phyloP scores from a whole-genome alignment of 345 rosid species.

The Eucalyptus viminalis region DNA sequence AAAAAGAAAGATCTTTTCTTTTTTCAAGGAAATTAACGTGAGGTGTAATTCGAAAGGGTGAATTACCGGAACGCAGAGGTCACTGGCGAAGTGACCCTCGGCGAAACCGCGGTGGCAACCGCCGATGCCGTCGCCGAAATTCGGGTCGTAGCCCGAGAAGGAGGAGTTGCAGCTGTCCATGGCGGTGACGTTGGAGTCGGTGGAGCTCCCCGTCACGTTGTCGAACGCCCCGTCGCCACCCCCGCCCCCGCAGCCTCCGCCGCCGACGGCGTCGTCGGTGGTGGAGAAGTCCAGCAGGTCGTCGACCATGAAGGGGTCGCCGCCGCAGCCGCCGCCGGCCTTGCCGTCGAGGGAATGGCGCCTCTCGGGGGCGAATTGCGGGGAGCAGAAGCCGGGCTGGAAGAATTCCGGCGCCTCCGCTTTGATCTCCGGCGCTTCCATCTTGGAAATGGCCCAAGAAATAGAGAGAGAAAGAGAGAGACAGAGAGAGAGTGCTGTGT shows the following conservation, averaged over 20 bases:
- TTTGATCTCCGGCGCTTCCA: slow-evolving; percentile 8
- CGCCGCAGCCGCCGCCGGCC: background rate
- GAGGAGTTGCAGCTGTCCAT: slow-evolving; percentile 67
- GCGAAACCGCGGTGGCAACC: slow-evolving; percentile 16
- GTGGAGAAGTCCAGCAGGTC: slow-evolving; percentile 86
- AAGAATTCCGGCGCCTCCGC: slow-evolving; percentile 10
- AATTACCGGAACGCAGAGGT: slow-evolving; percentile 85
- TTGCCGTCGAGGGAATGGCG: slow-evolving; percentile 19
- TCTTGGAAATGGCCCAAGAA: background rate
- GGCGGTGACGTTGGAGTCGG: slow-evolving; percentile 38
- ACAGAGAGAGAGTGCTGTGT: background rate
- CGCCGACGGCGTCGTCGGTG: slow-evolving; percentile 36
- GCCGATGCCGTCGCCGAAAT: slow-evolving; percentile 11
- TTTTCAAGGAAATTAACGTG: background rate
- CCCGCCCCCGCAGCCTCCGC: slow-evolving; percentile 10
- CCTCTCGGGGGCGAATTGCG: slow-evolving; percentile 21
- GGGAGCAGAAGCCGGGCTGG: background rate
- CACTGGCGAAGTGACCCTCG: slow-evolving; percentile 46
- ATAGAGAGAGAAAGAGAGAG: background rate
- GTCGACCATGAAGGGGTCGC: slow-evolving; percentile 77
- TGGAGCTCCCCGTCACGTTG: slow-evolving; percentile 7
- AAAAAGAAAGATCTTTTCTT: background rate
- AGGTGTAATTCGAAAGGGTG: background rate
- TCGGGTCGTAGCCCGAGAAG: slow-evolving; percentile 24
- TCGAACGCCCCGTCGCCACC: background rate